Evolutionary conservation across 2,329 filamentous ascomycete species (phyloP), one percentile per base, ranked within the genome.

Genomic region (Alternaria triticina): DNA sequence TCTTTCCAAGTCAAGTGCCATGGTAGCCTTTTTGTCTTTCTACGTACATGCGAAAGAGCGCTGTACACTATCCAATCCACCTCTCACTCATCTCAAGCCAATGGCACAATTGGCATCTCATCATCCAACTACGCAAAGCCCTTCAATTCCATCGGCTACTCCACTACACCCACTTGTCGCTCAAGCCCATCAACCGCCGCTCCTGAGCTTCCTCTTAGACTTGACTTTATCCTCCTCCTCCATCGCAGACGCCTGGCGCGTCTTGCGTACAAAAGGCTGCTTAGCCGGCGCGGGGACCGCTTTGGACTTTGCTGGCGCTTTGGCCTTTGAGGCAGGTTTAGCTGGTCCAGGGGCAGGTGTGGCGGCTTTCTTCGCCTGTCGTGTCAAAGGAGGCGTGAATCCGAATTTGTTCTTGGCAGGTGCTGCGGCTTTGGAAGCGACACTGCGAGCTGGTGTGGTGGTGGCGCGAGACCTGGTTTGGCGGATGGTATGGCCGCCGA

Each of bases 131-230:
- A 40, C 36, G 0, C 36, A 40, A n/a, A n/a, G 7, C 7, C 4
- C 0, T 1, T 5, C 2, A 5, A 40, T 17, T 0, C 36, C 9
- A 1, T 17, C n/a, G 5, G 17, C 0, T 17, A 0, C 33, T 36
- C 33, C 15, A n/a, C 7, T 33, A 6, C 30, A 15, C 6, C 1
- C 1, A 36, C 13, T 15, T 36, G 7, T 15, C 28, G 6, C 30
- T 43, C 40, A 10, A 10, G 1, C n/a, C 0, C 4, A 6, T 43
- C 40, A 45, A 20, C 17, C 43, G 6, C 0, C 33, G 12, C 20
- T 36, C 13, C 49, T 40, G 6, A 51, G 49, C 20, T 23, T 52
- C 13, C 28, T 28, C 30, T 40, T 52, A 0, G 9, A 6, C 20
- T 9, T 28, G 9, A 6, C 12, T 8, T 5, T 52, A 15, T 4